Base-by-base conservation (phyloP, 768 basidiomycete genomes). In the Suillus placidus region DNA sequence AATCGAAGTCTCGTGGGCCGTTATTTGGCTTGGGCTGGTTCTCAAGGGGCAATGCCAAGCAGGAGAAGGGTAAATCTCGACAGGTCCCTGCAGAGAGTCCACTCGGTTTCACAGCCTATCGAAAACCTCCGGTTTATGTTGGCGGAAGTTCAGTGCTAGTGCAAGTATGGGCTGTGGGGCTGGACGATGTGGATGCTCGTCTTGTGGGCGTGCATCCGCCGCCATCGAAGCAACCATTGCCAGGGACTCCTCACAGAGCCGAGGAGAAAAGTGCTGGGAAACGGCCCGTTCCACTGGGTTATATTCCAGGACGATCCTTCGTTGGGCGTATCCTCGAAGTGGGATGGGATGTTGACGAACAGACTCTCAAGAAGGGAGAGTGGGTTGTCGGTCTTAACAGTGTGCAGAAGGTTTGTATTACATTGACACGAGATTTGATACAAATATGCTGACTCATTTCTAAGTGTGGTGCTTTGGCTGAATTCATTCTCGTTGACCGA, bases 121-220 rank as follows among this genome's bases (percentile, higher is more conserved):
- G 90, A 16, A 73, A 82, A 32, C 93, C 95, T 14, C 95, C 95
- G 0, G 80, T 80, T 14, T 88, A 89, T 71, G 87, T 96, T 12
- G 85, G 88, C 0, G 81, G 86, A 55, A 81, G 83, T 34, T 83
- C 90, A 64, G 85, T 95, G 18, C 81, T 97, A 30, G 88, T 97
- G 7, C 94, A 95, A 73, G 91, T 97, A 4, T 94, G 91, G 83
- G 93, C 90, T n/a, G 93, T 94, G 2, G 94, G 88, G 3, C 76
- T 97, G 51, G 94, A 97, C 70, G 82, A 83, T 16, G 79, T 90
- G 7, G 95, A 97, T 78, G 83, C 81, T 7, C 81, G 86, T 62
- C 80, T 94, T 66, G 85, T 93, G 13, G 84, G 85, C 8, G 84
- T 87, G 43, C 67, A 69, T 54, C 69, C 66, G 57, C 67, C 69